Percentiles rank a stretch among this genome's conserved stretches.
Evolutionary conservation across 2,329 filamentous ascomycete genomes (phyloP).

Genomic region (Paecilomyces variotii): DNA sequence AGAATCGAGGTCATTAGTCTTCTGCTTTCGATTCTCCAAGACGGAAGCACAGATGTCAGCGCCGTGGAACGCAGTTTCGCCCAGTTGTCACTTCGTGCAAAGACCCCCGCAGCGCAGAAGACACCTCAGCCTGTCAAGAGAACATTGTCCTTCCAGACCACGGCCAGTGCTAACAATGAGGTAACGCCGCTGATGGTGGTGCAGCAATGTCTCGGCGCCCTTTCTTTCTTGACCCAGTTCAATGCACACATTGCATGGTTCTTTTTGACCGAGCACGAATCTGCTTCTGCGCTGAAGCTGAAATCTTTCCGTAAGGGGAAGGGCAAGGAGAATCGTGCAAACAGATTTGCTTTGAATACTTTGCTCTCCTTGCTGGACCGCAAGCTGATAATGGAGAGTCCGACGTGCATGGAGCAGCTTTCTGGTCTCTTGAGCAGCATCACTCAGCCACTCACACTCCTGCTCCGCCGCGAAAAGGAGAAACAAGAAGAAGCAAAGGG

Average conservation of each 20-base stretch:
- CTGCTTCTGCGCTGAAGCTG: constrained; percentile 66
- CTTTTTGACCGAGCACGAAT: constrained; percentile 92
- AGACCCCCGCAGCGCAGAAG: constrained; percentile 68
- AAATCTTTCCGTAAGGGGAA: constrained; percentile 77
- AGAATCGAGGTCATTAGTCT: constrained; percentile 89
- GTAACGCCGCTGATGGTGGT: constrained; percentile 92
- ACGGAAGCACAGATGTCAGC: constrained; percentile 85
- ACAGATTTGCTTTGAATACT: constrained; percentile 87
- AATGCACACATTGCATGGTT: constrained; percentile 83
- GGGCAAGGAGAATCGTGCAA: constrained; percentile 71
- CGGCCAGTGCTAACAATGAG: constrained; percentile 60
- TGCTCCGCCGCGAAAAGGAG: constrained; percentile 80
- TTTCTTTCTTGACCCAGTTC: constrained; percentile 74
- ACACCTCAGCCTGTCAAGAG: constrained; percentile 76
- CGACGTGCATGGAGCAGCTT: constrained; percentile 90
- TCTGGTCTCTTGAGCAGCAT: constrained; percentile 81
- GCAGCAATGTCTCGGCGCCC: constrained; percentile 82
- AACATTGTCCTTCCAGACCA: constrained; percentile 54
- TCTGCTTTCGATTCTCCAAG: constrained; percentile 85
- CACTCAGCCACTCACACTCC: constrained; percentile 72
- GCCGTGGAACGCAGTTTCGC: constrained; percentile 94
- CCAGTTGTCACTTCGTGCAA: constrained; percentile 83
- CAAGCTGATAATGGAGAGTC: constrained; percentile 93
- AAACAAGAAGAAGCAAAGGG: constrained; percentile 41
- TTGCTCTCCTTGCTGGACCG: constrained; percentile 81